Conservation (phyloP, 2,329 filamentous ascomycete species). For the Paramyrothecium roridum region DNA sequence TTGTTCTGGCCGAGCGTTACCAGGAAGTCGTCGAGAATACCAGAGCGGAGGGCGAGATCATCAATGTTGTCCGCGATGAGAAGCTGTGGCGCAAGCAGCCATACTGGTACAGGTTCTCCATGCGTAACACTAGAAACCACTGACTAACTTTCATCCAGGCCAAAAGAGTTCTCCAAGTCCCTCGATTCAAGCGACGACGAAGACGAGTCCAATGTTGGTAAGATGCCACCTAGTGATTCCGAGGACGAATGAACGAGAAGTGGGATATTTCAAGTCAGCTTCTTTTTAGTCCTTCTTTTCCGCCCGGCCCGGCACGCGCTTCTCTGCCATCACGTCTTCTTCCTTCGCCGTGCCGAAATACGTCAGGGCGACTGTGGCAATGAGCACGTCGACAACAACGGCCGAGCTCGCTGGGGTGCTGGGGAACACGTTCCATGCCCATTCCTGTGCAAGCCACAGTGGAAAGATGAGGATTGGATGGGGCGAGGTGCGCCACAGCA, state of each 20-base stretch:
- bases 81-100: conserved; percentile 84
- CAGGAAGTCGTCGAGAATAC: conserved; percentile 65
- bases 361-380: conserved; percentile 59
- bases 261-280: not conserved
- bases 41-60: conserved; percentile 82
- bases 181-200: conserved; percentile 66
- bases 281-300: not conserved
- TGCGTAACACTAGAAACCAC: not conserved
- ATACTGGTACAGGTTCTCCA: conserved; percentile 70
- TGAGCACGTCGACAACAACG: conserved; percentile 68
- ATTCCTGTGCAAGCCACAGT: conserved; percentile 79
- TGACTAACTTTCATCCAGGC: conserved; percentile 49
- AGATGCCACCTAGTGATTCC: conserved; percentile 79
- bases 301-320: not conserved
- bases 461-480: conserved; percentile 64
- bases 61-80: conserved; percentile 90
- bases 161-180: conserved; percentile 71
- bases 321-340: conserved; percentile 17
- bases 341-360: conserved; percentile 55
- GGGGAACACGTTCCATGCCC: conserved; percentile 94
- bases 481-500: conserved; percentile 75
- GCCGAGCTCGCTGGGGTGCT: conserved; percentile 58
- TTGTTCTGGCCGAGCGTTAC: conserved; percentile 74
- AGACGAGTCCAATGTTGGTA: conserved; percentile 76
- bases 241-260: conserved; percentile 56